A percentile compares a stretch with the other conserved stretches of the same genome.
Evolutionary conservation across 805 yeast species (phyloP).

Genomic region (Yamadazyma sp.): DNA sequence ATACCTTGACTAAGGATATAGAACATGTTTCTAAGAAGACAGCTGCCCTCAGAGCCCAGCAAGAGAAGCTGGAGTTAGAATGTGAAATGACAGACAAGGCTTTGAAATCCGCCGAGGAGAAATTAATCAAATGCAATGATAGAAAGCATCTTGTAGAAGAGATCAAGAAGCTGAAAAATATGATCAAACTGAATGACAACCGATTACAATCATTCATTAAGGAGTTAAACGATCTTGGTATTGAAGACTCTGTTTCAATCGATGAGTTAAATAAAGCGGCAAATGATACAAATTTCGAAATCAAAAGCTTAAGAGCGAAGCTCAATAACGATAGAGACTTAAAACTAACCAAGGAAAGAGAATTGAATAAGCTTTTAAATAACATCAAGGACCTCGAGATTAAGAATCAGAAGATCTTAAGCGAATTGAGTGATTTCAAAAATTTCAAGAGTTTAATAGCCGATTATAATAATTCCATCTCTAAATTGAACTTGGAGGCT

Average conservation of each 20-base stretch:
- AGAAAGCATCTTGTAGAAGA: conserved; percentile 11
- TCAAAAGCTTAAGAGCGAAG: conserved; percentile 40
- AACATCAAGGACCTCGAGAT: conserved; percentile 54
- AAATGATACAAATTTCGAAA: conserved; percentile 33
- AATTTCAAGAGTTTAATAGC: conserved; percentile 9
- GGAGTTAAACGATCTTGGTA: conserved; percentile 37
- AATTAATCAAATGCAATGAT: conserved; percentile 2
- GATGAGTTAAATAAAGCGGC: conserved; percentile 49
- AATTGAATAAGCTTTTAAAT: conserved; percentile 46
- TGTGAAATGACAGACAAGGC: neutral
- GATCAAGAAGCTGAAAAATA: conserved; percentile 29
- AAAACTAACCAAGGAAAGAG: conserved; percentile 46
- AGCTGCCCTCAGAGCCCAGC: neutral
- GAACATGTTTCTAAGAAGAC: conserved; percentile 5
- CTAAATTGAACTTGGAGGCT: conserved; percentile 28
- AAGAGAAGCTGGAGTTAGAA: neutral
- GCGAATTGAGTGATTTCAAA: conserved; percentile 44
- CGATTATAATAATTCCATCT: conserved; percentile 21
- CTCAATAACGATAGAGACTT: conserved; percentile 34
- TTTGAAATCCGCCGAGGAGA: neutral
- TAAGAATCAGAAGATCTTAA: conserved; percentile 52
- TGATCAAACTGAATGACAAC: conserved; percentile 33
- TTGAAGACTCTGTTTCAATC: conserved; percentile 31
- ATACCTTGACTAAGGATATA: conserved; percentile 21
- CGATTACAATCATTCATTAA: conserved; percentile 20